phyloP scores from a whole-genome alignment of 1,139 yeast genomes.

The Sugiyamaella novakii region DNA sequence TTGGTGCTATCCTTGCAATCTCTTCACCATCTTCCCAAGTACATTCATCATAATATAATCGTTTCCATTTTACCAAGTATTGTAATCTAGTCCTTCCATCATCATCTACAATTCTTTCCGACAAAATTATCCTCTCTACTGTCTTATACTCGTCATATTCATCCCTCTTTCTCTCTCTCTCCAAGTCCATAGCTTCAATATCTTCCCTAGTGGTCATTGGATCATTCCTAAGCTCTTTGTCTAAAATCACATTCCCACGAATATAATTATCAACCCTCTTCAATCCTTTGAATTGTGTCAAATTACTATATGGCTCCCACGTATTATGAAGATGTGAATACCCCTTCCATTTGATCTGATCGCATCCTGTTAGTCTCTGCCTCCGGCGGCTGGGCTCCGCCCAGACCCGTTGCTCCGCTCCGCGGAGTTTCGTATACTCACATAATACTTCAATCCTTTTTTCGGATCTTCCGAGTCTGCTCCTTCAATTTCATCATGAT shows the following conservation, averaged over 20 bases:
- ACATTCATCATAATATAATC: conserved; percentile 91
- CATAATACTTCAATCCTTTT: conserved; percentile 40
- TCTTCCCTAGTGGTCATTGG: conserved; percentile 86
- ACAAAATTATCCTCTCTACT: conserved; percentile 88
- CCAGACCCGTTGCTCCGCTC: conserved; percentile 1
- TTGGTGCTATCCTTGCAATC: conserved; percentile 82
- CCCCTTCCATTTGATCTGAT: conserved; percentile 79
- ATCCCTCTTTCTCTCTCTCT: conserved; percentile 79
- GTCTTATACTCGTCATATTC: conserved; percentile 80
- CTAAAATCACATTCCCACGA: conserved; percentile 70
- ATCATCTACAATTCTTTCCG: conserved; percentile 64
- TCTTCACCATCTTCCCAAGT: conserved; percentile 96
- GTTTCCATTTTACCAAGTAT: conserved; percentile 90
- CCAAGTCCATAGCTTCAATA: conserved; percentile 89
- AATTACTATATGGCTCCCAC: conserved; percentile 75
- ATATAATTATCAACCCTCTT: conserved; percentile 90
- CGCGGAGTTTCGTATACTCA: conserved; percentile 17
- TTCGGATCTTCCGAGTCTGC: conserved; percentile 38
- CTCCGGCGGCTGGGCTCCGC: conserved; percentile 14
- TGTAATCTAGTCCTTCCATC: conserved; percentile 69
- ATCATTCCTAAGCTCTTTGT: conserved; percentile 74
- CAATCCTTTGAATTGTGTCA: conserved; percentile 65
- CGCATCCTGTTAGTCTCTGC: conserved; percentile 4
- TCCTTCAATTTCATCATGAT: conserved; percentile 38
- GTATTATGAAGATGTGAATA: conserved; percentile 92